Base-by-base conservation (phyloP, 2,329 filamentous ascomycete genomes). In the Colletotrichum costaricense region DNA sequence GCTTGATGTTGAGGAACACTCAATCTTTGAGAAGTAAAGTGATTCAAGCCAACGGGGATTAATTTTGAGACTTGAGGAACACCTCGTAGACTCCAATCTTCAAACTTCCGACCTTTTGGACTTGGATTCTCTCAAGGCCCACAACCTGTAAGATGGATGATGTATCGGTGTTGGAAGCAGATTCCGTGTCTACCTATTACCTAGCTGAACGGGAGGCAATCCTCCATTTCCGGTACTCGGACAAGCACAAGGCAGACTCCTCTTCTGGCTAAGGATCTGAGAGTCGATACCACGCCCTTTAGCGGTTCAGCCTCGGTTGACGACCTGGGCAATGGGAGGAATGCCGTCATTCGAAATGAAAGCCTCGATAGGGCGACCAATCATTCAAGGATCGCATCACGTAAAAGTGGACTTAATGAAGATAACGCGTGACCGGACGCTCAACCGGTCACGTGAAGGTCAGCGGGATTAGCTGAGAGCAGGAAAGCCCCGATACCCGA, bases 391-490 rank as follows among this genome's bases (percentile, higher is more conserved):
- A 67, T 59, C 19, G 63, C 55, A 67, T 42, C 42, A 42, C 7
- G 55, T 14, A 22, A 16, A 49, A 59, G 63, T 67, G 67, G 67
- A 14, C 4, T n/a, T 9, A 11, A n/a, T 4, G 5, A 19, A 19
- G 4, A 24, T 14, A 38, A 54, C 59, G 28, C 58, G 24, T 16
- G 11, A 38, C 49, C 30, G 30, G n/a, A 30, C 5, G 16, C 38
- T 80, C 52, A 79, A 77, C 4, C 78, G 79, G 28, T 73, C 71
- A 73, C 71, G 71, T 73, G 71, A 57, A 14, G 4, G 2, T 1
- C 3, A 2, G 22, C 22, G 28, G 62, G 6, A 52, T 35, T 35
- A 38, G 49, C 62, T 54, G 42, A 12, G 42, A 30, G 46, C 60
- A 49, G 60, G 52, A 54, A 49, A 52, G 30, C 19, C 60, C 60